Percentiles rank a stretch among this genome's conserved stretches.
phyloP scores from a whole-genome alignment of 768 basidiomycete genomes.

The Termitomyces bulborhizus region DNA sequence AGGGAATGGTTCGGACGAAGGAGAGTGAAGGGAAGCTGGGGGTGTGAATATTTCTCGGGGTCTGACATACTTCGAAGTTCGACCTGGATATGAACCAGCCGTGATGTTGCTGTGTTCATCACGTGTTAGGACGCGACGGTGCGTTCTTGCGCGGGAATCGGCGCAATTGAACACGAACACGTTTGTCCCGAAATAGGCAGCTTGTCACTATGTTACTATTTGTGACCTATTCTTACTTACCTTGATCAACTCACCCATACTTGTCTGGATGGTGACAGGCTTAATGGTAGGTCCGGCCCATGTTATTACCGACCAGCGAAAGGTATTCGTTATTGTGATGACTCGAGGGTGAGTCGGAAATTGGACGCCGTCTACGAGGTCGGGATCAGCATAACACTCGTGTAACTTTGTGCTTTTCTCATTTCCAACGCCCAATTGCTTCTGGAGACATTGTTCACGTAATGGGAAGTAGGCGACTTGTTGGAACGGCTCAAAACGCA shows the following conservation, averaged over 20 bases:
- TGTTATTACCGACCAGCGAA: background rate
- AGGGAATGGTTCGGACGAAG: background rate
- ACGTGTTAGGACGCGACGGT: slow-evolving; percentile 13
- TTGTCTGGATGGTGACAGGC: background rate
- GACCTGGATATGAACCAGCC: slow-evolving; percentile 9
- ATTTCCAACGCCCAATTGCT: background rate
- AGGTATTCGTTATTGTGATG: background rate
- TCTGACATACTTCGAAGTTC: slow-evolving; percentile 12
- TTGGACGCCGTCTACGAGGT: too few species aligned
- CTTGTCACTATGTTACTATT: background rate
- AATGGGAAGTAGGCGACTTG: background rate
- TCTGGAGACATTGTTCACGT: too few species aligned
- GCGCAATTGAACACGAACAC: background rate
- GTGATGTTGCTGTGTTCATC: slow-evolving; percentile 12
- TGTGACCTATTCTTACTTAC: background rate
- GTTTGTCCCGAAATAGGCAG: slow-evolving; percentile 3
- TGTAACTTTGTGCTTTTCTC: background rate
- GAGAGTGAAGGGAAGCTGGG: slow-evolving; percentile 8
- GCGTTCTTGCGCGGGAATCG: slow-evolving; percentile 1
- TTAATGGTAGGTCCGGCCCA: background rate
- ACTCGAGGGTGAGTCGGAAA: background rate
- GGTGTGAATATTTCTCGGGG: slow-evolving; percentile 15
- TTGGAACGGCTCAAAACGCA: background rate
- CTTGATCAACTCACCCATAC: background rate
- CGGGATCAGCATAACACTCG: background rate